phyloP scores from a whole-genome alignment of 2,329 filamentous ascomycete genomes.

The Fusarium sp. region DNA sequence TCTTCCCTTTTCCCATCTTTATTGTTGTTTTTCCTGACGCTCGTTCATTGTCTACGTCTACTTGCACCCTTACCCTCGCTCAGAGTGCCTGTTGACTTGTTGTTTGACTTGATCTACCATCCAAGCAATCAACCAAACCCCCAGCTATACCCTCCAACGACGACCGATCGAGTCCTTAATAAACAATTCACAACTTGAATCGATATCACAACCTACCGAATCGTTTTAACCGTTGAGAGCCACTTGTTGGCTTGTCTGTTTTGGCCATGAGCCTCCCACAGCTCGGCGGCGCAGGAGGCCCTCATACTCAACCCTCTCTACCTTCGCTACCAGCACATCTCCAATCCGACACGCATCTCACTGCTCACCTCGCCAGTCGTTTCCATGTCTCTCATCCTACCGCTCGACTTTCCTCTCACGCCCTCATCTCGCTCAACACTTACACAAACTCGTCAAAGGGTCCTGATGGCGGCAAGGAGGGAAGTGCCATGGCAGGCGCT shows the following conservation, averaged over 20 bases:
- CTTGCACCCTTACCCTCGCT: constrained; percentile 38
- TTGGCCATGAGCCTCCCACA: constrained; percentile 71
- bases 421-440: constrained; percentile 91
- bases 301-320: constrained; percentile 86
- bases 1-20: constrained; percentile 23
- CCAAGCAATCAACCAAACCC: constrained; percentile 6
- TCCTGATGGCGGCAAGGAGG: constrained; percentile 89
- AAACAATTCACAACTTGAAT: constrained; percentile 7
- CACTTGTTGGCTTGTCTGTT: constrained; percentile 53
- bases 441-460: constrained; percentile 91
- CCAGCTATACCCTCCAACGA: constrained; percentile 9
- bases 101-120: constrained; percentile 3
- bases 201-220: constrained; percentile 25
- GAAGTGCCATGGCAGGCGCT: constrained; percentile 90
- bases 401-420: constrained; percentile 89
- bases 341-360: constrained; percentile 81
- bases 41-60: constrained; percentile 44
- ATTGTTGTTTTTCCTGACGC: constrained; percentile 35
- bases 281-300: constrained; percentile 63
- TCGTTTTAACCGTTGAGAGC: constrained; percentile 35
- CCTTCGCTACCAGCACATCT: constrained; percentile 87
- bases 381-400: constrained; percentile 94
- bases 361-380: constrained; percentile 83
- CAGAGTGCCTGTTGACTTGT: constrained; percentile 30
- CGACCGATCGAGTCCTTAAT: constrained; percentile 17